These are phyloP conservation scores for Paraurostyla sp. DNA, from an alignment of 73 alveolate genomes.

Conservation along the genomic window DNA sequence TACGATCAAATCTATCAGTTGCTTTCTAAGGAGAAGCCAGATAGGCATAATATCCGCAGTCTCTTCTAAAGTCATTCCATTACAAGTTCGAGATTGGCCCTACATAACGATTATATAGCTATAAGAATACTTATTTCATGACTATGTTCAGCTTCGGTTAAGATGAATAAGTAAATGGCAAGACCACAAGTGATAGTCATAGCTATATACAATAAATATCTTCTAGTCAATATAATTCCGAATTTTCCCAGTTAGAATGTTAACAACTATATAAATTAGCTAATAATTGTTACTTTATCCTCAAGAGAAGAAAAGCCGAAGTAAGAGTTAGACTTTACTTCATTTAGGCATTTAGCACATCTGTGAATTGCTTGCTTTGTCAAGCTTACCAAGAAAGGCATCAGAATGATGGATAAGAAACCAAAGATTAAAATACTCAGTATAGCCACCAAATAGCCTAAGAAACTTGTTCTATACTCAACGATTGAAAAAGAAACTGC, in stretches of 20 bases:
- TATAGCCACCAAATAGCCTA: constrained; percentile 64
- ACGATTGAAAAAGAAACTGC: constrained; percentile 64
- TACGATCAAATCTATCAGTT: constrained; percentile 40
- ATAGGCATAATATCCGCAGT: constrained; percentile 70
- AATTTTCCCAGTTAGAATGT: constrained; percentile 64
- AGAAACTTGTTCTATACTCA: constrained; percentile 64
- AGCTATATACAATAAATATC: constrained; percentile 58
- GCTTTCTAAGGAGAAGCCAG: constrained; percentile 53
- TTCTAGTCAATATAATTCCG: constrained; percentile 67
- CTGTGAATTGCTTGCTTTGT: constrained; percentile 67
- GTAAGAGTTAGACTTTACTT: constrained; percentile 58
- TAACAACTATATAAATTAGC: constrained; percentile 15
- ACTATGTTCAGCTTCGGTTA: constrained; percentile 16
- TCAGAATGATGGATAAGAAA: constrained; percentile 56
- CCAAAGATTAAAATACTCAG: constrained; percentile 63
- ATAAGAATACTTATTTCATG: constrained; percentile 38
- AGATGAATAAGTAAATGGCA: constrained; percentile 29
- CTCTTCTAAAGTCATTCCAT: constrained; percentile 67
- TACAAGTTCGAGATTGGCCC: constrained; percentile 40
- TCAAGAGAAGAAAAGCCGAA: constrained; percentile 63
- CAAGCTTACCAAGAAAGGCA: constrained; percentile 68
- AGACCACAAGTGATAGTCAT: constrained; percentile 13
- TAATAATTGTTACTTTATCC: constrained; percentile 60
- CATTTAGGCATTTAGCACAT: constrained; percentile 77
- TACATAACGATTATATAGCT: not conserved